Percentiles rank a stretch among this genome's conserved stretches.
These are phyloP conservation scores for Pestalotiopsis sp. DNA, from an alignment of 2,329 filamentous ascomycete species.

Conservation along the genomic window DNA sequence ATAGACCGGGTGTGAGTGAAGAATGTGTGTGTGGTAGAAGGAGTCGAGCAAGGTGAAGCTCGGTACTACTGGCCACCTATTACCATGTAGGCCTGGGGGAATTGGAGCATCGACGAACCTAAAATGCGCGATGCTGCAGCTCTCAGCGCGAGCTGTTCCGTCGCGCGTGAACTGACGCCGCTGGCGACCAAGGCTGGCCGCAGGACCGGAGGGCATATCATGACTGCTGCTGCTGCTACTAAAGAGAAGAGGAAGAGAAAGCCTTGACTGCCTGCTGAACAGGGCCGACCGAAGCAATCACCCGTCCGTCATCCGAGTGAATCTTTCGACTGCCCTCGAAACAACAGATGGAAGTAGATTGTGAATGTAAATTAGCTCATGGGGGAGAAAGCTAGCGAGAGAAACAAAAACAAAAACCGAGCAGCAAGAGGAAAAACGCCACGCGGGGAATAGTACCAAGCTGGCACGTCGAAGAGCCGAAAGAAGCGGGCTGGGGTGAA, in stretches of 20 bases:
- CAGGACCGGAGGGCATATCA: slow-evolving; percentile 29
- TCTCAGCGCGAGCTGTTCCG: slow-evolving; percentile 23
- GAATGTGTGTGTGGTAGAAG: not conserved
- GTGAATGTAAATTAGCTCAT: not conserved
- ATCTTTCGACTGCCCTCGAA: not conserved
- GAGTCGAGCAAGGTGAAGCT: not conserved
- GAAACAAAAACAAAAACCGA: not conserved
- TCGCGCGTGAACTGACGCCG: slow-evolving; percentile 27
- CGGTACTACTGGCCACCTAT: not conserved
- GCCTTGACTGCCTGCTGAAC: slow-evolving; percentile 22
- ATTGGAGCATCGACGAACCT: slow-evolving; percentile 27
- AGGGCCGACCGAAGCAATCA: slow-evolving; percentile 1
- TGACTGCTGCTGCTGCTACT: slow-evolving; percentile 15
- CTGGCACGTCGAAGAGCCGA: not conserved
- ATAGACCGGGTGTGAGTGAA: not conserved
- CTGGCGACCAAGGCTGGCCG: slow-evolving; percentile 32
- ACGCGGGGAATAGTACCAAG: not conserved
- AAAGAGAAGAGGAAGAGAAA: slow-evolving; percentile 1
- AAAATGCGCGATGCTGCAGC: slow-evolving; percentile 28
- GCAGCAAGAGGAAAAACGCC: not conserved
- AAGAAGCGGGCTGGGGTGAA: too few relatives aligned
- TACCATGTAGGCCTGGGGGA: not conserved
- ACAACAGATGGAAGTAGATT: not conserved
- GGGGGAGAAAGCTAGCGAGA: not conserved
- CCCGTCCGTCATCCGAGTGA: slow-evolving; percentile 11